Evolutionary conservation across 2,329 filamentous ascomycete species (phyloP), one percentile per base, ranked within the genome.

Genomic region (Hawksworthiomyces lignivorus): DNA sequence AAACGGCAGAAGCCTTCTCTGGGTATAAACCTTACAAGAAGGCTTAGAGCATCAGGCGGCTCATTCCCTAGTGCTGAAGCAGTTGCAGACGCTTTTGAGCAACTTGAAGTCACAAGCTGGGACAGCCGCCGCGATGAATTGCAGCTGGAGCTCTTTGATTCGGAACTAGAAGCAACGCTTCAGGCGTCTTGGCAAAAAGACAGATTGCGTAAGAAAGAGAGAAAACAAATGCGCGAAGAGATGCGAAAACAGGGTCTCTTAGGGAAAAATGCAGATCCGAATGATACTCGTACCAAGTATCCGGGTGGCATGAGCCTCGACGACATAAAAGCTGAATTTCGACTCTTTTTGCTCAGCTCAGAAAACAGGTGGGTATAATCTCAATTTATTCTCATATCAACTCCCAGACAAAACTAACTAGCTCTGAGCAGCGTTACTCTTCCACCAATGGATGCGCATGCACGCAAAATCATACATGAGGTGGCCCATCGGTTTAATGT

Each of bases 91-190:
- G 63, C 62, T 2, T 75, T 78, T 47, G 78, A 82, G 46, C 84
- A 79, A 8, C 82, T 95, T 49, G 87, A 95, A 55, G 68, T 94
- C 33, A 90, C 92, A 82, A 86, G 94, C 54, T 87, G 84, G 63
- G 75, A 84, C 14, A 19, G 15, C 72, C 80, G 20, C 79, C 81
- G 19, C 7, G 33, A 24, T n/a, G 18, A 22, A 0, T 22, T 42
- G 3, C 24, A 43, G 3, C 5, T 49, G 3, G 66, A 75, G 18
- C 59, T 83, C 8, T 76, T 74, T 0, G 84, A 89, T 52, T 77
- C 75, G 1, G 84, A 89, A 40, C 58, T 87, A 1, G 77, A 82
- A 50, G 64, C 69, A 28, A 67, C 70, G 3, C 62, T 89, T 37
- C 67, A 75, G 43, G 62, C 59, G 12, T 67, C 76, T 2, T 86